A percentile compares a stretch with the other conserved stretches of the same genome.
phyloP scores from a whole-genome alignment of 2,329 filamentous ascomycete species.

The Tricladium varicosporioides region DNA sequence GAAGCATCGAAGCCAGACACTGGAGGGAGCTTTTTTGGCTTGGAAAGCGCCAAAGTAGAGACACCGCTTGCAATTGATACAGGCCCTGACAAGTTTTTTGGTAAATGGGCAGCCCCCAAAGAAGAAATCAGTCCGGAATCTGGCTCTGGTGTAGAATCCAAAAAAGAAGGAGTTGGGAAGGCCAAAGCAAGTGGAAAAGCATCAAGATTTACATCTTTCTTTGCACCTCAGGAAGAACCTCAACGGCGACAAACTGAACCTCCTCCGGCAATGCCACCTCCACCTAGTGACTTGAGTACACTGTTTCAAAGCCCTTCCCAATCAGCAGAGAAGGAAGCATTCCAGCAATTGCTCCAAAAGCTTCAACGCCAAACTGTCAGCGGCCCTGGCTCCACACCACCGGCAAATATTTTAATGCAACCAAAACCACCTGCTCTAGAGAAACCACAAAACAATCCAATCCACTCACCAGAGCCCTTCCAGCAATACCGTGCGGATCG shows the following conservation, averaged over 20 bases:
- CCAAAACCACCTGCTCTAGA: constrained; percentile 40
- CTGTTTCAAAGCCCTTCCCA: constrained; percentile 23
- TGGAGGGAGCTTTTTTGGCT: constrained; percentile 34
- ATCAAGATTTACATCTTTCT: constrained; percentile 85
- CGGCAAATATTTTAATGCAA: constrained; percentile 36
- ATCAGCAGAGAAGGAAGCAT: constrained; percentile 76
- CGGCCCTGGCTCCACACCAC: constrained; percentile 41
- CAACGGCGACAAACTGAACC: constrained; percentile 49
- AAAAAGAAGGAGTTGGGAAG: constrained; percentile 46
- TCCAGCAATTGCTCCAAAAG: constrained; percentile 79
- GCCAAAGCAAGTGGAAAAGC: constrained; percentile 62
- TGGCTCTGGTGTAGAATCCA: constrained; percentile 36
- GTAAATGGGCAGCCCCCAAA: constrained; percentile 48
- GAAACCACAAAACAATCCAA: constrained; percentile 43
- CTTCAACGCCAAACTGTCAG: constrained; percentile 56
- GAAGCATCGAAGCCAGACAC: constrained; percentile 39
- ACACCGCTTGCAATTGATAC: constrained; percentile 58
- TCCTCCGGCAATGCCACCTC: constrained; percentile 36
- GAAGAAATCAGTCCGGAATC: constrained; percentile 43
- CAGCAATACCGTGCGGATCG: constrained; percentile 35
- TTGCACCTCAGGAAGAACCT: constrained; percentile 56
- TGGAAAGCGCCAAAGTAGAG: constrained; percentile 53
- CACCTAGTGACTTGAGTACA: constrained; percentile 22
- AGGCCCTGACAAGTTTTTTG: constrained; percentile 77
- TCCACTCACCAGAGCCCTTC: constrained; percentile 44